A percentile compares a stretch with the other conserved stretches of the same genome.
Conservation (phyloP, 1,139 yeast species). For the Saccharomyces uvarum region DNA sequence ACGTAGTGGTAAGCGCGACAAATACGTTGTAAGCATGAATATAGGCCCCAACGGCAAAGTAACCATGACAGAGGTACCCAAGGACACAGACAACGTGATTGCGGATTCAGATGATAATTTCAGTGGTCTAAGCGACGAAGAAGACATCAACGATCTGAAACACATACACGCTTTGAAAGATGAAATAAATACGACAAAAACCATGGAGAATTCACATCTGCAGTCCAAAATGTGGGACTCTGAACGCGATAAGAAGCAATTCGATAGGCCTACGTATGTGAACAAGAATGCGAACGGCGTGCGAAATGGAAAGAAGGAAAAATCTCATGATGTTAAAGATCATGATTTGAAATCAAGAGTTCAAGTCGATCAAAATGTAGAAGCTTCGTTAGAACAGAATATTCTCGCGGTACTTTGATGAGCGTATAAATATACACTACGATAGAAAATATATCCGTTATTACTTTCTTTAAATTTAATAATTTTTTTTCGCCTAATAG, state of each 20-base stretch:
- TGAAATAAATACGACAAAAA: constrained; percentile 31
- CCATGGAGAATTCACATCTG: constrained; percentile 27
- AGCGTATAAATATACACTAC: neutral
- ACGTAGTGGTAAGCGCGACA: constrained; percentile 64
- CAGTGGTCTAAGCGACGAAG: constrained; percentile 27
- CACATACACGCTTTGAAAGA: constrained; percentile 34
- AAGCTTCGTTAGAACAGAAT: constrained; percentile 20
- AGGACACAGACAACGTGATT: constrained; percentile 13
- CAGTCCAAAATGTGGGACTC: constrained; percentile 49
- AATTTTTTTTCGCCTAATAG: neutral
- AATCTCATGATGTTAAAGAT: neutral
- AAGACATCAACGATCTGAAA: constrained; percentile 24
- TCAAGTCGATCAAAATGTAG: constrained; percentile 17
- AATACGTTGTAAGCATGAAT: constrained; percentile 61
- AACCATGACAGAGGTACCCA: constrained; percentile 24
- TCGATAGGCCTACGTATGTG: constrained; percentile 35
- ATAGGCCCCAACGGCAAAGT: constrained; percentile 72
- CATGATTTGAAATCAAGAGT: constrained; percentile 15
- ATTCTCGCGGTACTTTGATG: constrained; percentile 20
- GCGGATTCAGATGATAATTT: constrained; percentile 26
- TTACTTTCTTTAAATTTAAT: neutral
- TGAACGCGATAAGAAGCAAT: constrained; percentile 43
- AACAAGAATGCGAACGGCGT: constrained; percentile 10
- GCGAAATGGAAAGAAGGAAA: neutral
- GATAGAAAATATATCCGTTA: neutral